Conservation (phyloP, 2,329 filamentous ascomycete genomes). For the Apiospora pterosperma region DNA sequence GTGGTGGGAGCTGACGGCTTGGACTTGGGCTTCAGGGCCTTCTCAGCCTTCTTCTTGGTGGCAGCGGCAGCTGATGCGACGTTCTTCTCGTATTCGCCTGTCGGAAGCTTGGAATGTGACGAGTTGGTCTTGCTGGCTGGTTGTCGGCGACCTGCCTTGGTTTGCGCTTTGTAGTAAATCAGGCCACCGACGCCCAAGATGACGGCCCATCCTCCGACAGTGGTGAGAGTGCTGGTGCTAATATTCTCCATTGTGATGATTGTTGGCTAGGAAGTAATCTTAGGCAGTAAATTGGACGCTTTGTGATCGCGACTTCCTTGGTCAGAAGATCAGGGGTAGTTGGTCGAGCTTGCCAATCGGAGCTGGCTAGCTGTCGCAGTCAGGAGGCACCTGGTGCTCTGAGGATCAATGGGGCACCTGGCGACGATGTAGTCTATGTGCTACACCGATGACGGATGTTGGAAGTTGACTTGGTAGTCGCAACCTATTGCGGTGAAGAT, state of each 20-base stretch:
- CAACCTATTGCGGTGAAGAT: neutral
- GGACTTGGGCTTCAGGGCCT: constrained; percentile 29
- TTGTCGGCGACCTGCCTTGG: constrained; percentile 8
- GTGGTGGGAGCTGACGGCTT: constrained; percentile 27
- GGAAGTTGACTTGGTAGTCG: neutral
- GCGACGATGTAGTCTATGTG: neutral
- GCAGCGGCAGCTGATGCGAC: constrained; percentile 14
- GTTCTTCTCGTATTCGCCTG: constrained; percentile 6
- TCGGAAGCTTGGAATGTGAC: neutral
- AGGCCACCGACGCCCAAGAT: constrained; percentile 22
- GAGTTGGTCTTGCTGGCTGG: constrained; percentile 8
- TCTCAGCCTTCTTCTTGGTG: constrained; percentile 36
- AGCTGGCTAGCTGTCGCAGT: neutral
- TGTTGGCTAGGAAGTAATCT: neutral
- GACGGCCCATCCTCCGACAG: constrained; percentile 28
- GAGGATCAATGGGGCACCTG: neutral
- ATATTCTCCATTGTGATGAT: neutral
- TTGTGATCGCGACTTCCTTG: neutral
- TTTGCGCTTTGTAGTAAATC: constrained; percentile 13
- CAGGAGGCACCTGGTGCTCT: neutral
- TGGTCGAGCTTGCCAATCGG: neutral
- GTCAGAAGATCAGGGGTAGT: neutral
- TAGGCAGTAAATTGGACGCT: neutral
- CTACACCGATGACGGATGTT: neutral
- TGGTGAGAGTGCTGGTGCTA: neutral